Base-by-base conservation (phyloP, 306 rosid species). In the Datisca glomerata region DNA sequence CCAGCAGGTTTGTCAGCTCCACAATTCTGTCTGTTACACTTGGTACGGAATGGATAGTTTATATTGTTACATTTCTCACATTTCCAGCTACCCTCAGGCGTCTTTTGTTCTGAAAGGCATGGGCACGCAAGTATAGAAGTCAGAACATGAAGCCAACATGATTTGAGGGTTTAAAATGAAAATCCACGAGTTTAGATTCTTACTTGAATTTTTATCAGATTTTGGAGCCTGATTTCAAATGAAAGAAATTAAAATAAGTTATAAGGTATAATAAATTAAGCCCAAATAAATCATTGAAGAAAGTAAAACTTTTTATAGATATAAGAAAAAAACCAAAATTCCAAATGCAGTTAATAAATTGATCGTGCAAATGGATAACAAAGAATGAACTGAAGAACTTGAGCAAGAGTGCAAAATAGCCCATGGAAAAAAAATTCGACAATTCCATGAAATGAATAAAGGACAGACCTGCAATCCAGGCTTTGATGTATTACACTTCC, bases 71-170 rank as follows among this genome's bases (percentile, higher is more conserved):
- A 91, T 60, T 91, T 80, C 65, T 84, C 94, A 20, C 98, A 91
- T 52, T 85, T 84, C 98, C 98, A 91, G 75, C 98, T 91, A 45
- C 98, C 98, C 54, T 91, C 98, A 0, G 87, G 98, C 72, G 75
- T 91, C 74, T 91, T 91, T 80, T 80, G 98, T 67, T 91, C 96
- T 91, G 77, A 24, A 79, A 60, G 23, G 38, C 43, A 58, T 48
- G n/a, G 34, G 23, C 9, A 12, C 11, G 24, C 41, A 18, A 9
- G 28, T 9, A 14, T 21, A 50, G 31, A 32, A 38, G 34, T 31
- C 36, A 33, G 39, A 66, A 55, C 43, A 49, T 23, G 20, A 60
- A 35, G 14, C 3, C 47, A 37, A 36, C 25, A 22, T 19, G 31
- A 34, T 7, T 18, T 33, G n/a, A n/a, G n/a, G n/a, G n/a, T n/a